These are phyloP conservation scores for Parathielavia appendiculata DNA, from an alignment of 495 filamentous ascomycete species.

Conservation along the genomic window DNA sequence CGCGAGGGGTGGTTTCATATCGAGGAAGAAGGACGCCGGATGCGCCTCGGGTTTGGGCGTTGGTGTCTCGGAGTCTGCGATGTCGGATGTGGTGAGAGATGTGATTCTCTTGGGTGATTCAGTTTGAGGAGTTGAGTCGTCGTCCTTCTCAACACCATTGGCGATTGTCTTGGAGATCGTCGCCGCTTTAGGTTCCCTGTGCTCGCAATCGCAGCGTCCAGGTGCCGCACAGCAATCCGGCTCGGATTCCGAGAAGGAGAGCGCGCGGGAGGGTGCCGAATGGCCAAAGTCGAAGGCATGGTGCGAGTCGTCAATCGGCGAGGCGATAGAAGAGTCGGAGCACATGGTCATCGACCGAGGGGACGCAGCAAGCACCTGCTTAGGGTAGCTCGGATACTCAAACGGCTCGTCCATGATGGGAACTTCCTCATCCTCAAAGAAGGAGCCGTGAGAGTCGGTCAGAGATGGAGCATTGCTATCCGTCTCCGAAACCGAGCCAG, in stretches of 20 bases:
- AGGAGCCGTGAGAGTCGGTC: slow-evolving; percentile 22
- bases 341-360: slow-evolving; percentile 47
- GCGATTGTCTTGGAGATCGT: slow-evolving; percentile 21
- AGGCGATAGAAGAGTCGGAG: slow-evolving; percentile 38
- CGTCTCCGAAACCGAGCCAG: slow-evolving; percentile 27
- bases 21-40: slow-evolving; percentile 30
- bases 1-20: slow-evolving; percentile 26
- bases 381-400: slow-evolving; percentile 25
- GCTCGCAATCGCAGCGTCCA: slow-evolving; percentile 1
- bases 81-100: slow-evolving; percentile 10
- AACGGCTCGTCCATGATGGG: slow-evolving; percentile 41
- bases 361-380: slow-evolving; percentile 38
- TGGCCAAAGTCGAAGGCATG: slow-evolving; percentile 25
- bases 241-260: slow-evolving; percentile 46
- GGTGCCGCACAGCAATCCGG: slow-evolving; percentile 30
- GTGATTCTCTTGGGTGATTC: not conserved
- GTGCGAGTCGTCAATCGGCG: slow-evolving; percentile 23
- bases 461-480: slow-evolving; percentile 26
- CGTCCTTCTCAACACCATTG: slow-evolving; percentile 21
- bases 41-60: slow-evolving; percentile 36
- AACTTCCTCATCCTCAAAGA: slow-evolving; percentile 38
- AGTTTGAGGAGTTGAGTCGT: slow-evolving; percentile 5
- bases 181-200: slow-evolving; percentile 22
- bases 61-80: slow-evolving; percentile 34
- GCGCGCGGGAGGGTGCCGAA: slow-evolving; percentile 36